These are phyloP conservation scores for Hymenoscyphus fructigenus DNA, from an alignment of 2,329 filamentous ascomycete genomes.

Conservation along the genomic window DNA sequence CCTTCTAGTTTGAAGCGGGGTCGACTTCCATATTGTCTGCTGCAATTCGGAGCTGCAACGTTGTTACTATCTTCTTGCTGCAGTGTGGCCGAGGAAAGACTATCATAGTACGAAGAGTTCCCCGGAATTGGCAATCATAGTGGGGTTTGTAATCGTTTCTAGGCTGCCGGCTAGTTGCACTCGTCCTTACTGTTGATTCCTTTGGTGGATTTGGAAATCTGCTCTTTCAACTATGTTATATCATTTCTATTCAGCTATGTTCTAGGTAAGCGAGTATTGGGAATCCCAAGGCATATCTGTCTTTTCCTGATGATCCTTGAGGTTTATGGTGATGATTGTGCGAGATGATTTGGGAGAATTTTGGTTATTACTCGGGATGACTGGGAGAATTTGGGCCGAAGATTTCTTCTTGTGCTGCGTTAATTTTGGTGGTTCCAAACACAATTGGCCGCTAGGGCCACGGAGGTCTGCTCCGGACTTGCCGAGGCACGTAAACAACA, in stretches of 20 bases:
- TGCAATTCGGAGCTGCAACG: neutral
- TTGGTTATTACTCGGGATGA: too few species aligned
- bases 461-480: too few species aligned
- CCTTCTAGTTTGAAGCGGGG: neutral
- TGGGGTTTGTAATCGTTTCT: neutral
- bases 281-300: neutral
- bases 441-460: too few species aligned
- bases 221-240: neutral
- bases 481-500: too few species aligned
- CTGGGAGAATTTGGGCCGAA: too few species aligned
- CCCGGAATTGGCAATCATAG: neutral
- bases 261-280: neutral
- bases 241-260: neutral
- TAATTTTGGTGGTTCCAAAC: too few species aligned
- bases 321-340: too few species aligned
- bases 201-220: neutral
- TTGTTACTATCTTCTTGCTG: neutral
- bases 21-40: neutral
- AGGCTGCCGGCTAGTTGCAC: neutral
- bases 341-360: too few species aligned
- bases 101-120: neutral
- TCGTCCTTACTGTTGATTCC: neutral
- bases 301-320: neutral
- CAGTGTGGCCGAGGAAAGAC: neutral
- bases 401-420: too few species aligned